A percentile compares a stretch with the other conserved stretches of the same genome.
Conservation (phyloP, 2,329 filamentous ascomycete genomes). For the Paecilomyces sp. region DNA sequence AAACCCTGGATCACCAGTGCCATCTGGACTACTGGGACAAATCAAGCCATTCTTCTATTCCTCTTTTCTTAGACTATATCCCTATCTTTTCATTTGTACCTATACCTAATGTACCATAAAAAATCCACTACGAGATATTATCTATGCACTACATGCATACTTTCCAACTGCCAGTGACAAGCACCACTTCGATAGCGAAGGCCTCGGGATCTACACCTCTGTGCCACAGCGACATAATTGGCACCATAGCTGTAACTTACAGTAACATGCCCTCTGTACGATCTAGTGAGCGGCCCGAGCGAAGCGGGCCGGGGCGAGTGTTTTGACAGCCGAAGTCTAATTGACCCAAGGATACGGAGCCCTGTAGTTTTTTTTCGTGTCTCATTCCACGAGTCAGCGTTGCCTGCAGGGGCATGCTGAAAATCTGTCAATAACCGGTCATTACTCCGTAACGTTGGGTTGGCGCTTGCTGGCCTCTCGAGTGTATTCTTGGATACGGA, state of each 20-base stretch:
- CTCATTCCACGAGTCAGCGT: background rate
- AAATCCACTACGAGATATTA: background rate
- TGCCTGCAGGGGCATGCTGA: no score
- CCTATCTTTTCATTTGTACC: background rate
- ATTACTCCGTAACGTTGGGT: no score
- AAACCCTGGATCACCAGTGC: background rate
- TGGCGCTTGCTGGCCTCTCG: no score
- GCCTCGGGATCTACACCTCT: background rate
- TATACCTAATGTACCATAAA: background rate
- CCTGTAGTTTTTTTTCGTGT: background rate
- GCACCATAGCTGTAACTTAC: background rate
- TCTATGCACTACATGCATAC: background rate
- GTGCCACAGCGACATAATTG: background rate
- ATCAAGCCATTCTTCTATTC: background rate
- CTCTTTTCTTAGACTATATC: background rate
- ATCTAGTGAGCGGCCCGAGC: background rate
- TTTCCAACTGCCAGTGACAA: background rate
- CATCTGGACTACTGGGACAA: no score
- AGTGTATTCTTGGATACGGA: no score
- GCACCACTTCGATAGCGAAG: background rate
- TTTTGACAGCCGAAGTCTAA: background rate
- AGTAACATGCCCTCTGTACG: background rate
- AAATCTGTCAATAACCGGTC: no score
- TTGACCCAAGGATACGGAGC: background rate
- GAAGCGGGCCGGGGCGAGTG: background rate